Conservation (phyloP, 2,329 filamentous ascomycete species). For the Aureobasidium sp. region DNA sequence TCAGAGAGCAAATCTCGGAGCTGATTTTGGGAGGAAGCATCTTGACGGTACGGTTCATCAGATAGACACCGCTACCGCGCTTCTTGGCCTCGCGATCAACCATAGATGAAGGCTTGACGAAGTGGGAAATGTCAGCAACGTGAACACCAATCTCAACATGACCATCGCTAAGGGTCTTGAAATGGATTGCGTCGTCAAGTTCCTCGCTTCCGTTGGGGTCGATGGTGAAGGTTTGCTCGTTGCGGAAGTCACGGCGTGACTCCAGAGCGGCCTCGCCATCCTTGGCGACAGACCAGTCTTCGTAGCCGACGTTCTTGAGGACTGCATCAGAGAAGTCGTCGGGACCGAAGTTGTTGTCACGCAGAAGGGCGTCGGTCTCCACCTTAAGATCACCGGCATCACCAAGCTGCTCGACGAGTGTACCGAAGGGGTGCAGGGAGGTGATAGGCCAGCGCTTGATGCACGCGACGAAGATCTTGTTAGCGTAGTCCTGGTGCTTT, state of each 20-base stretch:
- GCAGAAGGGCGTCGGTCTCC: slow-evolving; percentile 90
- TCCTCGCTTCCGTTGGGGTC: slow-evolving; percentile 83
- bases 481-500: slow-evolving; percentile 95
- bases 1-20: slow-evolving; percentile 78
- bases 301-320: slow-evolving; percentile 80
- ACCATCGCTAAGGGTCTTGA: slow-evolving; percentile 75
- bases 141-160: slow-evolving; percentile 92
- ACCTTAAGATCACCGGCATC: slow-evolving; percentile 97
- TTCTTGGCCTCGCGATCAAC: slow-evolving; percentile 98
- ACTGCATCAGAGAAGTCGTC: slow-evolving; percentile 98
- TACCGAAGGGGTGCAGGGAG: slow-evolving; percentile 97
- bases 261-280: slow-evolving; percentile 69
- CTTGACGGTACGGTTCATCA: slow-evolving; percentile 81
- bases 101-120: slow-evolving; percentile 93
- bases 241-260: slow-evolving; percentile 80
- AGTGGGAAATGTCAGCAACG: slow-evolving; percentile 90
- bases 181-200: slow-evolving; percentile 85
- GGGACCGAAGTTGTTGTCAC: slow-evolving; percentile 97
- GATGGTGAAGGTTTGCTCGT: slow-evolving; percentile 83
- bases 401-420: slow-evolving; percentile 90
- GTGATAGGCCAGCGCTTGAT: slow-evolving; percentile 99
- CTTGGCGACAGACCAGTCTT: slow-evolving; percentile 80
- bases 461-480: slow-evolving; percentile 96
- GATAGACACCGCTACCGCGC: slow-evolving; percentile 88
- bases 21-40: slow-evolving; percentile 83